Evolutionary conservation across 352 stramenopile genomes (phyloP).

Genomic region (Phytophthora pisi): DNA sequence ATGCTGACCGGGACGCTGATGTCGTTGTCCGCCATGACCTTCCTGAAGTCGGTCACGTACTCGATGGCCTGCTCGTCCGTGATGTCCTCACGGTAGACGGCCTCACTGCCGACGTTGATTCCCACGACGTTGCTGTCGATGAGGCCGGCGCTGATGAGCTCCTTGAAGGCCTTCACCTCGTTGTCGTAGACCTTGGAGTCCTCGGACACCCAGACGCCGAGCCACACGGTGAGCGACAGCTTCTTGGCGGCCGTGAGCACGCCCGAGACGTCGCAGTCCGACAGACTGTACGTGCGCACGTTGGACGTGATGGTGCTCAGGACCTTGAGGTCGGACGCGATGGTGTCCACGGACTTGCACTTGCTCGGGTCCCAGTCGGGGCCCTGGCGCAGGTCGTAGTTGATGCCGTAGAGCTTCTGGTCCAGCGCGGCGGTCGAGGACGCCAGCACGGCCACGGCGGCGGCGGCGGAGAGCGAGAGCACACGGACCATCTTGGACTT

Average conservation of each 20-base stretch:
- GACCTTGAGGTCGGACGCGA: slow-evolving; percentile 73
- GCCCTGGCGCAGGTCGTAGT: slow-evolving; percentile 84
- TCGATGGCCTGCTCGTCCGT: slow-evolving; percentile 67
- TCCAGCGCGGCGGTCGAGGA: slow-evolving; percentile 57
- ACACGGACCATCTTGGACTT: slow-evolving; percentile 32
- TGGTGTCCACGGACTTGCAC: slow-evolving; percentile 72
- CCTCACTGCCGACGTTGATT: slow-evolving; percentile 85
- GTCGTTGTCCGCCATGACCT: slow-evolving; percentile 61
- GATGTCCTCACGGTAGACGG: slow-evolving; percentile 81
- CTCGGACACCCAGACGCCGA: slow-evolving; percentile 83
- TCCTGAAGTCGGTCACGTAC: slow-evolving; percentile 81
- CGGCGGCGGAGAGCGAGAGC: slow-evolving; percentile 32
- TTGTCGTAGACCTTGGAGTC: slow-evolving; percentile 65
- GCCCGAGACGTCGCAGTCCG: slow-evolving; percentile 74
- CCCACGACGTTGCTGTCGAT: slow-evolving; percentile 85
- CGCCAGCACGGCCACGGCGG: slow-evolving; percentile 39
- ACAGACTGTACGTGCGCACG: slow-evolving; percentile 83
- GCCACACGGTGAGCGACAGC: slow-evolving; percentile 73
- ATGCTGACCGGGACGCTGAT: slow-evolving; percentile 71
- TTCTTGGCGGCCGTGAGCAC: slow-evolving; percentile 77
- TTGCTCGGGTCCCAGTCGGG: slow-evolving; percentile 80
- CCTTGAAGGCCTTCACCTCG: slow-evolving; percentile 69
- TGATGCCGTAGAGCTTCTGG: slow-evolving; percentile 79
- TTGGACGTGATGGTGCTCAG: slow-evolving; percentile 70
- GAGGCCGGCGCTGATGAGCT: slow-evolving; percentile 58